phyloP scores from a whole-genome alignment of 192 early-diverging fungal genomes.

The Rhizophagus clarus region DNA sequence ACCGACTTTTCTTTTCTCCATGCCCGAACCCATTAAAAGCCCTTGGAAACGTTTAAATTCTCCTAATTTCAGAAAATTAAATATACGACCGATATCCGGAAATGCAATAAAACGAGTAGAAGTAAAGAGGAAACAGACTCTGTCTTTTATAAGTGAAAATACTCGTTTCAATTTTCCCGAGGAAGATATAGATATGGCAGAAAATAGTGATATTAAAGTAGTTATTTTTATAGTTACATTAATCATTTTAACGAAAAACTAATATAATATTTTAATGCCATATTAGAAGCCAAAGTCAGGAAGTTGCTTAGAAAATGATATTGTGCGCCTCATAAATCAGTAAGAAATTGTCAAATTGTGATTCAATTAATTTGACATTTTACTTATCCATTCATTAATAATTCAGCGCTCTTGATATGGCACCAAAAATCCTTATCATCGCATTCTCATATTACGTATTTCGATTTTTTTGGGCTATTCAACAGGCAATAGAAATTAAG shows the following conservation, averaged over 20 bases:
- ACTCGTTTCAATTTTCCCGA: background rate
- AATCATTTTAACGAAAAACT: background rate
- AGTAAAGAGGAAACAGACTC: background rate
- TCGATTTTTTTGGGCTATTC: background rate
- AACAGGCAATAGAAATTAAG: slow-evolving; percentile 8
- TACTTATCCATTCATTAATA: background rate
- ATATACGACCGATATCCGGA: background rate
- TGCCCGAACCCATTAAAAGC: background rate
- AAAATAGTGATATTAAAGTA: background rate
- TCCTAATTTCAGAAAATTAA: background rate
- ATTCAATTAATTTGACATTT: background rate
- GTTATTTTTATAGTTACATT: background rate
- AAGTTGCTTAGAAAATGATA: background rate
- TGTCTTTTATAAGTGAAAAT: background rate
- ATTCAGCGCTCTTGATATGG: background rate
- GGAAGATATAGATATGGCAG: background rate
- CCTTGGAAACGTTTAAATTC: background rate
- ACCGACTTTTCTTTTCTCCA: background rate
- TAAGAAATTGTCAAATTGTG: background rate
- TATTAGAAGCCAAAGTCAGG: background rate
- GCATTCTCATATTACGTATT: background rate
- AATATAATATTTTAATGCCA: background rate
- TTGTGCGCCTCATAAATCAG: background rate
- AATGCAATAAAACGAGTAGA: background rate
- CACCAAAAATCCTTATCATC: background rate